Percentiles rank a stretch among this genome's conserved stretches.
Conservation (phyloP, 1,284 basidiomycete genomes). For the Cutaneotrichosporon mucoides region DNA sequence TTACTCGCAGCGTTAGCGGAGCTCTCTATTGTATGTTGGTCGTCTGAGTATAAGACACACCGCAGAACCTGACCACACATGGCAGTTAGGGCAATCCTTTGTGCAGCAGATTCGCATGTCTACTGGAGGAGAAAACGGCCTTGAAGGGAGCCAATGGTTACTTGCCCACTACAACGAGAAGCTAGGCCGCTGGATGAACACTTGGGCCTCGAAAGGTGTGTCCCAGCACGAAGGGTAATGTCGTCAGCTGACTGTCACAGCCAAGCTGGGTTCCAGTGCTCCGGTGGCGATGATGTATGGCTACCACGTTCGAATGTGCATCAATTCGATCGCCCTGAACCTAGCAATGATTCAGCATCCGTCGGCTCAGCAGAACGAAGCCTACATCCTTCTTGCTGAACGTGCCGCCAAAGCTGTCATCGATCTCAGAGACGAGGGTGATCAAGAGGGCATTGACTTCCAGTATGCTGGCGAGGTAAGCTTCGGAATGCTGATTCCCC, state of each 20-base stretch:
- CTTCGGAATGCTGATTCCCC: background rate
- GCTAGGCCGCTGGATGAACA: background rate
- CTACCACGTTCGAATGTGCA: background rate
- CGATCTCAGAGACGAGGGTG: background rate
- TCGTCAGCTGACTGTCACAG: too few species aligned
- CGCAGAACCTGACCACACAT: too few species aligned
- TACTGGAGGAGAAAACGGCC: too few species aligned
- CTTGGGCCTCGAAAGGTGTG: background rate
- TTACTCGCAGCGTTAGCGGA: background rate
- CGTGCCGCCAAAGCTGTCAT: background rate
- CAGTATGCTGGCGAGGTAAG: background rate
- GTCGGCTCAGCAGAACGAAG: background rate
- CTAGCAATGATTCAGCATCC: background rate
- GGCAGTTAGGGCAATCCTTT: background rate
- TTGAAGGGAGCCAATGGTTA: background rate
- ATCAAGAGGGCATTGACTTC: background rate
- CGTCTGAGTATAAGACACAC: too few species aligned
- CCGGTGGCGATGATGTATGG: background rate
- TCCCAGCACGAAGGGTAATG: background rate
- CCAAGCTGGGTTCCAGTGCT: background rate
- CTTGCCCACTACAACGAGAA: background rate
- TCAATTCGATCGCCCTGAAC: background rate
- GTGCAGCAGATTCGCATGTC: background rate
- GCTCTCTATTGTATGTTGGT: background rate
- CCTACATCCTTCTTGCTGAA: background rate